Evolutionary conservation across 2,329 filamentous ascomycete genomes (phyloP), one percentile per base, ranked within the genome.

Genomic region (Escovopsis sp.): DNA sequence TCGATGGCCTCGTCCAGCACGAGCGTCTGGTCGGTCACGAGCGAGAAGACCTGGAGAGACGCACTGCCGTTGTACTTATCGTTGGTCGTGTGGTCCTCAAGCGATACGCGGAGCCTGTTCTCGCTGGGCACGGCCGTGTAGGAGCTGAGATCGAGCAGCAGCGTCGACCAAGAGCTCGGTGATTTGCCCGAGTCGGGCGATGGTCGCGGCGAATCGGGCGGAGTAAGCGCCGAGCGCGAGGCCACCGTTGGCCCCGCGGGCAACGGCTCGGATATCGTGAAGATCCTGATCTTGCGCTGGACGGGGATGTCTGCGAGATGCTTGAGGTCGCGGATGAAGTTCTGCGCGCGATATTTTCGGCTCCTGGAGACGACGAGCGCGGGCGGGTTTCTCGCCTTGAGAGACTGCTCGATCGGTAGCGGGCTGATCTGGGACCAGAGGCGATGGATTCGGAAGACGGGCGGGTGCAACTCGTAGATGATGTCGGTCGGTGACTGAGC

Each of bases 401-500:
- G 57, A 2, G 66, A 59, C 47, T 77, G 69, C 27, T 72, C 62
- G 33, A 71, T 62, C 5, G 66, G 62, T 16, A 73, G 57, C 2
- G 71, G 68, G 43, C 66, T 76, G 35, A 66, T 58, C 14, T 68
- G 61, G 3, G 72, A 72, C 53, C 76, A 78, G 2, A 96, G 64
- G 45, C 88, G 85, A 50, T 93, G 76, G 40, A 96, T 66, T 1
- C 77, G 84, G 53, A 94, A 83, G 30, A 94, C 67, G 0, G 84
- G 85, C 4, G 87, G 90, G 48, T 86, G 75, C 28, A 85, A 65
- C 57, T 96, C 90, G 53, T 80, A 93, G 47, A 80, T 65, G 32
- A 94, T 60, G 43, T 93, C 84, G 27, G 72, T 62, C 3, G 60
- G 48, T 13, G 59, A 58, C n/a, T 59, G 50, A 2, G 66, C 67